Conservation (phyloP, 345 rosid genomes). For the Geranium brycei region DNA sequence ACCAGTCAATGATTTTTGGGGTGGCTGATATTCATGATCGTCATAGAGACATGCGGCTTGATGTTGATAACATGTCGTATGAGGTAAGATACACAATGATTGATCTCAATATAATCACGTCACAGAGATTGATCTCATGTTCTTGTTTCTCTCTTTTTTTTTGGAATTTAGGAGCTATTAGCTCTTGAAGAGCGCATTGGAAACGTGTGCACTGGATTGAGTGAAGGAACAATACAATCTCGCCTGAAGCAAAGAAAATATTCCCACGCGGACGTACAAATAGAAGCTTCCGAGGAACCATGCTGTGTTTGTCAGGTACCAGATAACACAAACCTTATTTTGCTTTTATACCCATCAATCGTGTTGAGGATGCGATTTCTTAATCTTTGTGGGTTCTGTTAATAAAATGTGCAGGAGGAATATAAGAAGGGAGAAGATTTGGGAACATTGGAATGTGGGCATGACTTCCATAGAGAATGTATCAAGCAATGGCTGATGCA, state of each 20-base stretch:
- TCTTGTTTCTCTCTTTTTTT: constrained; percentile 2
- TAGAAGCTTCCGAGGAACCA: constrained; percentile 52
- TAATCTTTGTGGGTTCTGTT: no score
- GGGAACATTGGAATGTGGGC: constrained; percentile 13
- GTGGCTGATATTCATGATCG: constrained; percentile 57
- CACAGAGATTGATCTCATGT: neutral
- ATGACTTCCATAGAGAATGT: no score
- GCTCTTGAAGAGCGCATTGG: constrained; percentile 89
- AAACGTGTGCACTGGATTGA: constrained; percentile 76
- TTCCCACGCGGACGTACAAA: constrained; percentile 3
- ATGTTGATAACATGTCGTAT: constrained; percentile 93
- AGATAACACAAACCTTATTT: no score
- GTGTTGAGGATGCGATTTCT: no score
- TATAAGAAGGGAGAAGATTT: constrained; percentile 39
- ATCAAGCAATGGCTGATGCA: no score
- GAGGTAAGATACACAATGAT: constrained; percentile 39
- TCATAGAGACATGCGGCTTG: constrained; percentile 91
- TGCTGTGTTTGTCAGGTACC: constrained; percentile 84
- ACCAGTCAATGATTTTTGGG: constrained; percentile 55
- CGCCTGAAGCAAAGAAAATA: constrained; percentile 36
- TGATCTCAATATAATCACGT: neutral
- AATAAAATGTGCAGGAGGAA: constrained; percentile 39
- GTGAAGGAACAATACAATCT: constrained; percentile 44
- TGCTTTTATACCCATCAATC: no score
- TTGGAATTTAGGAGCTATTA: constrained; percentile 48